Evolutionary conservation across 2,329 filamentous ascomycete genomes (phyloP).

Genomic region (Alternaria gaisen): DNA sequence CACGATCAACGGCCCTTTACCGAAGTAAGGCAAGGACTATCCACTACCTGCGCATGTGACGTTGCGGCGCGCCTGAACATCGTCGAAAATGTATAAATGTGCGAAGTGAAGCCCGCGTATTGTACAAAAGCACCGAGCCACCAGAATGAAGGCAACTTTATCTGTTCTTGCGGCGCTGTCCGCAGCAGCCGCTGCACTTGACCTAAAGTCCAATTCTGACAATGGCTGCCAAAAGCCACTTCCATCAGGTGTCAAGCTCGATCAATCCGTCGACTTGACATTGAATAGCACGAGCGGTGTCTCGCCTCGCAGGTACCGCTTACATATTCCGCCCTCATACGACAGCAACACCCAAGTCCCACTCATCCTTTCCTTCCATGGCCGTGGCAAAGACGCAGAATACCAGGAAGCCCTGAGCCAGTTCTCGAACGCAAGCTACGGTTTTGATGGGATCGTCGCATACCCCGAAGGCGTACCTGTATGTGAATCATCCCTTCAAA

Average conservation of each 20-base stretch:
- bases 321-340: slow-evolving; percentile 55
- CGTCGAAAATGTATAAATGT: not conserved
- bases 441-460: slow-evolving; percentile 55
- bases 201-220: not conserved
- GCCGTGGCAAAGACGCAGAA: slow-evolving; percentile 49
- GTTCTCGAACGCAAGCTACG: slow-evolving; percentile 57
- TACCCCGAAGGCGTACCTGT: slow-evolving; percentile 56
- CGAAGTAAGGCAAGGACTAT: not conserved
- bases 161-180: not conserved
- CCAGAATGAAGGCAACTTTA: not conserved
- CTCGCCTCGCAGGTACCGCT: slow-evolving; percentile 45
- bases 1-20: not conserved
- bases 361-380: slow-evolving; percentile 61
- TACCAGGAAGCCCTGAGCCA: slow-evolving; percentile 55
- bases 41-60: not conserved
- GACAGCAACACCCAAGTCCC: slow-evolving; percentile 47
- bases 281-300: slow-evolving; percentile 42
- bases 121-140: not conserved
- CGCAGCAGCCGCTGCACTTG: not conserved
- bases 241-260: slow-evolving; percentile 30
- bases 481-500: slow-evolving; percentile 3
- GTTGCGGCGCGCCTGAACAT: not conserved
- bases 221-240: slow-evolving; percentile 27
- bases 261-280: slow-evolving; percentile 34
- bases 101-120: not conserved